Percentiles rank a stretch among this genome's conserved stretches.
phyloP scores from a whole-genome alignment of 1,139 yeast species.

The Geotrichum reessii region DNA sequence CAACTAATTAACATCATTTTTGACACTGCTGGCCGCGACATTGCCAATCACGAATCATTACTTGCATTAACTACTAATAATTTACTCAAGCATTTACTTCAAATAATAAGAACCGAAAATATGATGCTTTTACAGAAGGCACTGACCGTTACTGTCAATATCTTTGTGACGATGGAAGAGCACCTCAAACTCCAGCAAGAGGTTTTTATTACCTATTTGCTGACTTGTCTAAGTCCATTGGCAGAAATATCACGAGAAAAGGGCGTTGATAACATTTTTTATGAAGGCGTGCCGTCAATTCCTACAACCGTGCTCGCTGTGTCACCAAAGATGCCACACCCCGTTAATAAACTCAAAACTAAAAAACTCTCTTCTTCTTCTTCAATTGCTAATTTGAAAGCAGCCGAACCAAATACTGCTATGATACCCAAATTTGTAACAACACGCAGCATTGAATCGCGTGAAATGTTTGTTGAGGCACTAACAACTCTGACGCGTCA shows the following conservation, averaged over 20 bases:
- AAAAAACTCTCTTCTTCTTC: slow-evolving; percentile 20
- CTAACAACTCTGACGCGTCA: slow-evolving; percentile 71
- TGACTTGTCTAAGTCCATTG: slow-evolving; percentile 37
- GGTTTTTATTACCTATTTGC: slow-evolving; percentile 37
- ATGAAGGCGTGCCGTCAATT: slow-evolving; percentile 39
- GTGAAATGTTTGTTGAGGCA: slow-evolving; percentile 83
- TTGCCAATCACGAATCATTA: slow-evolving; percentile 61
- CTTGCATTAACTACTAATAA: slow-evolving; percentile 68
- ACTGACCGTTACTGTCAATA: slow-evolving; percentile 66
- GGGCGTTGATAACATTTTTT: slow-evolving; percentile 38
- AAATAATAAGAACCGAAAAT: slow-evolving; percentile 64
- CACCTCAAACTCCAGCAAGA: slow-evolving; percentile 40
- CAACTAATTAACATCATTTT: slow-evolving; percentile 69
- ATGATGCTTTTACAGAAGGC: slow-evolving; percentile 68
- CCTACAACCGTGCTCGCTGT: slow-evolving; percentile 33
- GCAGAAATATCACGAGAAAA: slow-evolving; percentile 39
- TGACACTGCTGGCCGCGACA: slow-evolving; percentile 69
- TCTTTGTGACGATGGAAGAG: slow-evolving; percentile 35
- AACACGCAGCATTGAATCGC: slow-evolving; percentile 41
- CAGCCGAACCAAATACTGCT: background rate
- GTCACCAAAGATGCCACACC: slow-evolving; percentile 20
- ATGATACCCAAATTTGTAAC: slow-evolving; percentile 19
- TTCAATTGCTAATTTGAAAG: background rate
- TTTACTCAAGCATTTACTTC: slow-evolving; percentile 75
- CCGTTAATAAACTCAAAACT: slow-evolving; percentile 20